These are phyloP conservation scores for Endoconidiophora laricicola DNA, from an alignment of 2,329 filamentous ascomycete species.

Conservation along the genomic window DNA sequence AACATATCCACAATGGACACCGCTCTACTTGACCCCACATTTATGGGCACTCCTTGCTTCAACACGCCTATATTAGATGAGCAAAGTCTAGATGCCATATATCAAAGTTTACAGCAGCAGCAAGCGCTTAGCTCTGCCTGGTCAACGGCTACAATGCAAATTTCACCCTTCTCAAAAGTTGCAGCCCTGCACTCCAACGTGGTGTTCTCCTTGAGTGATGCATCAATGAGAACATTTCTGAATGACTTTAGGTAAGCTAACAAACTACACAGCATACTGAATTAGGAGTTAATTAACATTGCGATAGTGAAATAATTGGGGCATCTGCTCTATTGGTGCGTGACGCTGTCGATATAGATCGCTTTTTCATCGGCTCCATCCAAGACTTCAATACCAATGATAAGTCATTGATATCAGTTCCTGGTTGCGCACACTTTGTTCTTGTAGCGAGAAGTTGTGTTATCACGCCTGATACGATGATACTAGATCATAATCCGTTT, in stretches of 20 bases:
- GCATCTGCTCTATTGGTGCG: not conserved
- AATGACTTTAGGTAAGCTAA: not conserved
- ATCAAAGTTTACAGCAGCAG: not conserved
- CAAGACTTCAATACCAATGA: not conserved
- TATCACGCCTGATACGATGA: not conserved
- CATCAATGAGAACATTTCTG: not conserved
- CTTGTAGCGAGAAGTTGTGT: not conserved
- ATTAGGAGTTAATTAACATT: not conserved
- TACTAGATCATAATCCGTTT: not conserved
- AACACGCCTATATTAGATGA: no score
- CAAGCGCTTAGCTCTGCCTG: not conserved
- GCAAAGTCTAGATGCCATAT: not conserved
- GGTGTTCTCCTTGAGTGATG: not conserved
- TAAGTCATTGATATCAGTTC: not conserved
- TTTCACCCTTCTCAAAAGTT: constrained; percentile 1
- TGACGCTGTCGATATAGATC: not conserved
- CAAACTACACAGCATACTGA: no score
- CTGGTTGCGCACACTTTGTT: not conserved
- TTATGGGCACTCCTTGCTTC: no score
- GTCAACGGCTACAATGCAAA: not conserved
- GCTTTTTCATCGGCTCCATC: constrained; percentile 1
- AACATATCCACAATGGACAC: no score
- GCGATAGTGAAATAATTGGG: not conserved
- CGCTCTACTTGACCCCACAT: no score
- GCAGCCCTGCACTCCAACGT: constrained; percentile 2